Conservation (phyloP, 345 rosid genomes). For the Populus ilicifolia region DNA sequence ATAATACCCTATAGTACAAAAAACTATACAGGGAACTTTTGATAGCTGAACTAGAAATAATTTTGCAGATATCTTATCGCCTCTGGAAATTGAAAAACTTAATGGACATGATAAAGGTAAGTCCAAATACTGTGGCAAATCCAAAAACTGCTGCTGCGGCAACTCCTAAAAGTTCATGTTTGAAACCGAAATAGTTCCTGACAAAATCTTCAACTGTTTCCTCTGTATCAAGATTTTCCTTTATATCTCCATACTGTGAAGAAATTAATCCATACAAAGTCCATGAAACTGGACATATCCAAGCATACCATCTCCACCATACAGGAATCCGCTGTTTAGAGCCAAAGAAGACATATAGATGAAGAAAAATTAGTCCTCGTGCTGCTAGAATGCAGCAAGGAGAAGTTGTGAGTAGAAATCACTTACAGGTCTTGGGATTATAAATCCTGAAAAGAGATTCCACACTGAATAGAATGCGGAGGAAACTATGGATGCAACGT, state of each 20-base stretch:
- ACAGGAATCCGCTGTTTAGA: slow-evolving; percentile 36
- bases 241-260: slow-evolving; percentile 45
- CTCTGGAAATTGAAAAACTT: neutral
- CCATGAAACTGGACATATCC: slow-evolving; percentile 44
- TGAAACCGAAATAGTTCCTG: slow-evolving; percentile 41
- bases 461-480: slow-evolving; percentile 47
- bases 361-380: neutral
- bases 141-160: slow-evolving; percentile 10
- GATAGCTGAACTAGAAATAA: no score
- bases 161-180: slow-evolving; percentile 32
- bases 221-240: slow-evolving; percentile 34
- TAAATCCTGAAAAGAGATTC: slow-evolving; percentile 25
- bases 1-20: no score
- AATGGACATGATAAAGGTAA: neutral
- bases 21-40: no score
- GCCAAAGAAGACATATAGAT: neutral
- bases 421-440: slow-evolving; percentile 1
- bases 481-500: slow-evolving; percentile 48
- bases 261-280: slow-evolving; percentile 34
- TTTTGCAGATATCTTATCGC: no score
- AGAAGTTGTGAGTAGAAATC: neutral
- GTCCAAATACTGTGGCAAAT: neutral
- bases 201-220: slow-evolving; percentile 41
- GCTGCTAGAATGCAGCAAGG: neutral
- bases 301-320: slow-evolving; percentile 48